phyloP scores from a whole-genome alignment of 1,284 basidiomycete species.

The Ustilago shanxiensis region DNA sequence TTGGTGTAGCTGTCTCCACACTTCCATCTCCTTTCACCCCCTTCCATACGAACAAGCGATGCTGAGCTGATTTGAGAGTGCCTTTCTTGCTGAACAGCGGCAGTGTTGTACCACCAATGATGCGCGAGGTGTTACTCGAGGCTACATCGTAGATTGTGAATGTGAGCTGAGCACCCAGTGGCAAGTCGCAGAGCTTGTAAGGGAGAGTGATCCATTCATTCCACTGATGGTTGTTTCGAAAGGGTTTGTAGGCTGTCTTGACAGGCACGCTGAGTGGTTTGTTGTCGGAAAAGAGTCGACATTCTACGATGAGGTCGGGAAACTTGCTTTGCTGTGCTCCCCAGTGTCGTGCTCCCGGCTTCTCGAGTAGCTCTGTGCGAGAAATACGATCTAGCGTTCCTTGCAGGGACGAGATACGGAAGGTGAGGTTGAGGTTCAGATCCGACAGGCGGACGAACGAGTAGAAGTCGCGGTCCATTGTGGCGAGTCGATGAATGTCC shows the following conservation, averaged over 20 bases:
- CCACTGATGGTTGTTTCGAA: constrained; percentile 76
- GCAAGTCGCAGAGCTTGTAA: constrained; percentile 89
- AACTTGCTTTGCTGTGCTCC: constrained; percentile 72
- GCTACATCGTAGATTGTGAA: constrained; percentile 94
- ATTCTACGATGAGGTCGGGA: constrained; percentile 91
- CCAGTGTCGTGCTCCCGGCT: constrained; percentile 48
- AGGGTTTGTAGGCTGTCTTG: constrained; percentile 90
- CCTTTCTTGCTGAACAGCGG: constrained; percentile 90
- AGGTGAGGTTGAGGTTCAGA: constrained; percentile 50
- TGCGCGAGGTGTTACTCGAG: constrained; percentile 76
- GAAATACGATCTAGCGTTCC: constrained; percentile 51
- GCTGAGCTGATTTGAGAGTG: constrained; percentile 81
- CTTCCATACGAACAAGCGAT: constrained; percentile 86
- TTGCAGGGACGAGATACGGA: constrained; percentile 59
- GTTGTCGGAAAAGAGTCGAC: constrained; percentile 90
- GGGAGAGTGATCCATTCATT: constrained; percentile 93
- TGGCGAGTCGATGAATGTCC: background rate
- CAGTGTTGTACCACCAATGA: constrained; percentile 88
- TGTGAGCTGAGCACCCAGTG: constrained; percentile 85
- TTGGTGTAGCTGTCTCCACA: constrained; percentile 82
- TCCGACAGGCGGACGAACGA: constrained; percentile 64
- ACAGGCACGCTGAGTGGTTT: constrained; percentile 90
- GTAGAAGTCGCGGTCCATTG: constrained; percentile 66
- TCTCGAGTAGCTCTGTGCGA: constrained; percentile 43
- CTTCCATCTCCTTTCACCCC: constrained; percentile 86